Evolutionary conservation across 352 stramenopile genomes (phyloP), one percentile per base, ranked within the genome.

Genomic region (Pythium rishiriense): DNA sequence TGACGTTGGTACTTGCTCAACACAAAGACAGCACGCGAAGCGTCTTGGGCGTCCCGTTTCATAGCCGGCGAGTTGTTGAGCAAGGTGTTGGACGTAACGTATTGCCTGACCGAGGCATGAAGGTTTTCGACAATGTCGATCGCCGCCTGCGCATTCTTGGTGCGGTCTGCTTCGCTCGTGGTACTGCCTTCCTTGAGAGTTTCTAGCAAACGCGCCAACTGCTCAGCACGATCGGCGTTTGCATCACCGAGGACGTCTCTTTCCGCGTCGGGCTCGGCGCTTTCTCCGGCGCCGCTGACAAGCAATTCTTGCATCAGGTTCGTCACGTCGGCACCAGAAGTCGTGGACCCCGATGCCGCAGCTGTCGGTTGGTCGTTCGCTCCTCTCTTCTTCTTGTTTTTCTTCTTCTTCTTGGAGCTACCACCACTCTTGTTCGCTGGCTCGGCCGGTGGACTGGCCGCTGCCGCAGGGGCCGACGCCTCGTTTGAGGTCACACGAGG

Each of bases 1-100:
- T 64, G 56, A 3, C 46, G 45, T 37, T 64, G 46, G 33, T 26
- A 64, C 33, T 55, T 56, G 56, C 47, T 56, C 24, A 56, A 22
- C 24, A 64, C 25, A 10, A 49, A 48, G 14, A 62, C 25, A 3
- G 42, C 54, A 15, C 41, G 54, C 17, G 41, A 52, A 7, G 54
- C 41, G 28, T 62, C 54, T 25, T 51, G 28, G 2, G 37, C 53
- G 19, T 51, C 28, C 1, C 28, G 37, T 24, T 41, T 25, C 19
- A 53, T 31, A 7, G 29, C 9, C 1, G 42, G 29, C 15, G 45
- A 52, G n/a, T 17, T 25, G 25, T 62, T 31, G 11, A 46, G 28
- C 4, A 45, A 21, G 2, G 17, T 43, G 11, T 46, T 41, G 5
- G 29, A 15, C 22, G 41, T 62, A 22, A 43, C 35, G 31, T 54